Evolutionary conservation across 768 basidiomycete genomes (phyloP).

Genomic region (Amanita molliuscula): DNA sequence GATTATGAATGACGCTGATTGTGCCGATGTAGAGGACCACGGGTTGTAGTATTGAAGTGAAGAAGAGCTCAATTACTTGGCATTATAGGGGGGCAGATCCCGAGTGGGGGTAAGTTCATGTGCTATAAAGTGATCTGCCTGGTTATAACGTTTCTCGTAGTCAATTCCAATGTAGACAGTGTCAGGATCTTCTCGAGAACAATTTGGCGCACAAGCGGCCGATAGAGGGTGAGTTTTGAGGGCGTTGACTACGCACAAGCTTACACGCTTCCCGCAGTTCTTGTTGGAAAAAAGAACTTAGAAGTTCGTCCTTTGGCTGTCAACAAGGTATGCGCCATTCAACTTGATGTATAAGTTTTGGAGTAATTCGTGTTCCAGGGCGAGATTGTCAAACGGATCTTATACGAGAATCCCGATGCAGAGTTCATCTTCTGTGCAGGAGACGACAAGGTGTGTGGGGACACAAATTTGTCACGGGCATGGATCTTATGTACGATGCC

Average conservation of each 20-base stretch:
- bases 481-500: background rate
- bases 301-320: conserved; percentile 93
- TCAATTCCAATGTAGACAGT: conserved; percentile 91
- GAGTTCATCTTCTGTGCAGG: conserved; percentile 98
- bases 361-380: conserved; percentile 28
- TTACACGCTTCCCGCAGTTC: conserved; percentile 34
- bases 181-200: conserved; percentile 92
- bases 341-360: background rate
- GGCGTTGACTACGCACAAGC: background rate
- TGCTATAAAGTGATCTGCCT: conserved; percentile 5
- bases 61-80: conserved; percentile 98
- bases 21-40: conserved; percentile 59
- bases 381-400: conserved; percentile 91
- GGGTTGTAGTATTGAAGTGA: conserved; percentile 92
- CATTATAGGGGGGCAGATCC: conserved; percentile 91
- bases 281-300: conserved; percentile 97
- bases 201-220: conserved; percentile 88
- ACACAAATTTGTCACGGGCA: background rate
- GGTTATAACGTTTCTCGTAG: conserved; percentile 22
- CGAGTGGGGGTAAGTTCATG: conserved; percentile 76
- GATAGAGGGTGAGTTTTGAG: conserved; percentile 61
- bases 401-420: conserved; percentile 88
- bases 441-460: conserved; percentile 74
- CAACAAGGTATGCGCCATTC: conserved; percentile 47
- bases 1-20: background rate